Evolutionary conservation across 352 stramenopile genomes (phyloP).

Genomic region (Pythium plurisporium): DNA sequence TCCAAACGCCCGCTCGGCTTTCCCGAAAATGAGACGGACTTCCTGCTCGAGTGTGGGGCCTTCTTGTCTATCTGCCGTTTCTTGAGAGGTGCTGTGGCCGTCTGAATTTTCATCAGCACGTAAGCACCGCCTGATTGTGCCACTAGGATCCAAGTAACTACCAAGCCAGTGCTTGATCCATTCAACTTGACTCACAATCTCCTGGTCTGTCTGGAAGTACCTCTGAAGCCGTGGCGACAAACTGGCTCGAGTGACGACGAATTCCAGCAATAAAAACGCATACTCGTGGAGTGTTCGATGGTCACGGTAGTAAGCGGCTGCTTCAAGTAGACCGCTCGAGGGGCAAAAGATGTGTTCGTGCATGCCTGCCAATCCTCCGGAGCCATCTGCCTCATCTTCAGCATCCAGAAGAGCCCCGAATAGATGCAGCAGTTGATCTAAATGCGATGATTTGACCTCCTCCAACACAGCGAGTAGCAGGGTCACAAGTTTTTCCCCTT

Average conservation of each 20-base stretch:
- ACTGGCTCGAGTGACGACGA: slow-evolving; percentile 32
- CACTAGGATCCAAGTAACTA: slow-evolving; percentile 35
- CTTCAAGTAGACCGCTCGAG: slow-evolving; percentile 48
- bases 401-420: slow-evolving; percentile 37
- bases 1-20: slow-evolving; percentile 22
- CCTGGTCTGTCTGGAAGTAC: slow-evolving; percentile 32
- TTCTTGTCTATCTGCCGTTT: slow-evolving; percentile 1
- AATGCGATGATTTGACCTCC: slow-evolving; percentile 48
- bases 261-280: slow-evolving; percentile 50
- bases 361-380: background rate
- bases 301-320: slow-evolving; percentile 58
- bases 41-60: slow-evolving; percentile 13
- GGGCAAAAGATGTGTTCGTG: slow-evolving; percentile 58
- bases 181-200: slow-evolving; percentile 27
- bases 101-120: background rate
- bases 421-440: slow-evolving; percentile 39
- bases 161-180: slow-evolving; percentile 54
- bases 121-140: background rate
- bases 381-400: slow-evolving; percentile 6
- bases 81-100: background rate
- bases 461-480: slow-evolving; percentile 57
- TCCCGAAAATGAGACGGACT: slow-evolving; percentile 13
- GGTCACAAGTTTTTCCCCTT: slow-evolving; percentile 46
- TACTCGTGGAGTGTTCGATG: slow-evolving; percentile 40
- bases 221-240: slow-evolving; percentile 29